Conservation (phyloP, 805 yeast species). For the Candida argentea region DNA sequence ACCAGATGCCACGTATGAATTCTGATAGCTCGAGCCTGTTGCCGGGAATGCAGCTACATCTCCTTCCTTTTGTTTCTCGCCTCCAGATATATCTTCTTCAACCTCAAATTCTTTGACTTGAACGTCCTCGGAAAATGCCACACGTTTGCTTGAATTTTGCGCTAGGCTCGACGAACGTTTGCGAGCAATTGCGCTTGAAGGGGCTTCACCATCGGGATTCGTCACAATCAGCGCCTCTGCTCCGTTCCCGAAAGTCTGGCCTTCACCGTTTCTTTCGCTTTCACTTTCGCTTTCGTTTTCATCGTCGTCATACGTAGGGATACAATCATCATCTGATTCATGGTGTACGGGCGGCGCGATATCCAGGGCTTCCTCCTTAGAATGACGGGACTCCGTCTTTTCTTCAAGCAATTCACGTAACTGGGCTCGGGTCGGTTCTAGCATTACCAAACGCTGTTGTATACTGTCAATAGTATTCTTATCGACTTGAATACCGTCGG, state of each 20-base stretch:
- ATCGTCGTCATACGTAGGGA: conserved; percentile 8
- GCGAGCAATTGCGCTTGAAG: conserved; percentile 9
- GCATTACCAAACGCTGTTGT: conserved; percentile 15
- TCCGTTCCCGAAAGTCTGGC: background rate
- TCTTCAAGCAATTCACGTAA: conserved; percentile 19
- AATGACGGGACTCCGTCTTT: background rate
- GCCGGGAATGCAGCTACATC: no score
- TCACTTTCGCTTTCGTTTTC: conserved; percentile 8
- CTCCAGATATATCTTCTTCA: conserved; percentile 21
- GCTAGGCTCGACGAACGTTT: conserved; percentile 14
- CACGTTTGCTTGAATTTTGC: conserved; percentile 23
- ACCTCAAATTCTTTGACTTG: conserved; percentile 32
- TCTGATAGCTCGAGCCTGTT: no score
- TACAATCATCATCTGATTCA: conserved; percentile 9
- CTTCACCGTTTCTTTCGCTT: background rate
- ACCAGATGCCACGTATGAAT: no score
- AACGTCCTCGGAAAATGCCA: conserved; percentile 32
- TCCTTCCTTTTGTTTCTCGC: conserved; percentile 6
- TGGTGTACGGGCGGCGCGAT: conserved; percentile 18
- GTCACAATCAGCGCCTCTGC: background rate
- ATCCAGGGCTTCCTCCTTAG: conserved; percentile 12
- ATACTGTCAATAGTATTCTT: conserved; percentile 24
- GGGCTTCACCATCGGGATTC: conserved; percentile 6
- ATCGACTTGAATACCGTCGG: conserved; percentile 21
- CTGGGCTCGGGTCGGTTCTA: conserved; percentile 21